These are phyloP conservation scores for Tetrahymena elliotti DNA, from an alignment of 73 alveolate genomes.

Conservation along the genomic window DNA sequence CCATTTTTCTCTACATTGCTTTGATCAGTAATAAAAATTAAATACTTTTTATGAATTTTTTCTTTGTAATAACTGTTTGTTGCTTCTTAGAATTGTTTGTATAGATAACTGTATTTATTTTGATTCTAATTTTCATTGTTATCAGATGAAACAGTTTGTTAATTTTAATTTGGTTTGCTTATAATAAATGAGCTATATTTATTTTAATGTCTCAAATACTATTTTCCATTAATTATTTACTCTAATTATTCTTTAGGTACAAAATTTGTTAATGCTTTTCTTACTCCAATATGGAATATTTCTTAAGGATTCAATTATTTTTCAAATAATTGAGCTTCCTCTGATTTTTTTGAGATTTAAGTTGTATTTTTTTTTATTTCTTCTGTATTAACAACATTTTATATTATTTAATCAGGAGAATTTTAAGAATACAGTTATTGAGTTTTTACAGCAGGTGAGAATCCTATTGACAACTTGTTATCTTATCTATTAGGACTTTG, in stretches of 20 bases:
- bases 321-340: neutral
- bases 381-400: neutral
- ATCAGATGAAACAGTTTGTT: neutral
- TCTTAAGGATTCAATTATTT: neutral
- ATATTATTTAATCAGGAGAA: neutral
- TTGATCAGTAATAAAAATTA: neutral
- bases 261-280: neutral
- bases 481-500: neutral
- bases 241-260: neutral
- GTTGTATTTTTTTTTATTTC: neutral
- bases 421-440: neutral
- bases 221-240: neutral
- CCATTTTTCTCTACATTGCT: neutral
- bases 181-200: neutral
- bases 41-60: neutral
- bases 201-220: neutral
- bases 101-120: neutral
- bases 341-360: neutral
- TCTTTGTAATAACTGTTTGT: neutral
- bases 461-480: neutral
- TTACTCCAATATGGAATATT: neutral
- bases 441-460: neutral
- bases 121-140: neutral
- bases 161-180: neutral
- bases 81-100: neutral